Evolutionary conservation across 495 filamentous ascomycete genomes (phyloP).

Genomic region (Xylaria curta): DNA sequence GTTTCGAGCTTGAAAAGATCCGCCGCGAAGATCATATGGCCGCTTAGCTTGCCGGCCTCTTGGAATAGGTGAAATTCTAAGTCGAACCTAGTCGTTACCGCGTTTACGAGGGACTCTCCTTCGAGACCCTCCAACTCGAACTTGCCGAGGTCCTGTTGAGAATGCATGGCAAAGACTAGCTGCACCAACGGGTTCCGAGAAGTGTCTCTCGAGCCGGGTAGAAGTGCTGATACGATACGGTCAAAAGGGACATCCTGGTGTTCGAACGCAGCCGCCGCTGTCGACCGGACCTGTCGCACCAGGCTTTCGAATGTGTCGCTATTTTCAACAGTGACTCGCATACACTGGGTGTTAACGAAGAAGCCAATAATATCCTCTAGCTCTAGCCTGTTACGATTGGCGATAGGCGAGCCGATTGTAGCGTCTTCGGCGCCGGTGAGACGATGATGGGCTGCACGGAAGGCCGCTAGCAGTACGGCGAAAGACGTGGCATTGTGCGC

Average conservation of each 20-base stretch:
- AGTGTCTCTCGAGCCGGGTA: slow-evolving; percentile 25
- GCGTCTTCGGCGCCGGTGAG: slow-evolving; percentile 27
- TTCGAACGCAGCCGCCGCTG: slow-evolving; percentile 20
- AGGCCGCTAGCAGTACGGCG: slow-evolving; percentile 26
- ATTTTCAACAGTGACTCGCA: slow-evolving; percentile 22
- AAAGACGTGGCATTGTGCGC: slow-evolving; percentile 20
- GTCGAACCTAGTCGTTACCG: slow-evolving; percentile 25
- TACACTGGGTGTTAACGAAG: slow-evolving; percentile 30
- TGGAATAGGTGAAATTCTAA: slow-evolving; percentile 29
- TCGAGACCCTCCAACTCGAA: slow-evolving; percentile 25
- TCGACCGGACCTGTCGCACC: slow-evolving; percentile 26
- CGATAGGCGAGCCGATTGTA: slow-evolving; percentile 26
- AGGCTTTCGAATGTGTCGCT: slow-evolving; percentile 26
- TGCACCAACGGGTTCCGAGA: slow-evolving; percentile 29
- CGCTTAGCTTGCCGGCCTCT: slow-evolving; percentile 16
- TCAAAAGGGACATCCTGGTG: slow-evolving; percentile 30
- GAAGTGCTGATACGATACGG: slow-evolving; percentile 24
- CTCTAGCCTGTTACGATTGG: slow-evolving; percentile 27
- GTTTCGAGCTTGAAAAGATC: slow-evolving; percentile 24
- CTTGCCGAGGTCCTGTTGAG: slow-evolving; percentile 29
- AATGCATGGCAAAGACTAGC: slow-evolving; percentile 28
- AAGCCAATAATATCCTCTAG: slow-evolving; percentile 29
- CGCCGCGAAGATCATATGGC: slow-evolving; percentile 21
- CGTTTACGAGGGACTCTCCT: slow-evolving; percentile 17
- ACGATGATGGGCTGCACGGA: slow-evolving; percentile 28